A percentile compares a stretch with the other conserved stretches of the same genome.
phyloP scores from a whole-genome alignment of 805 yeast genomes.

The Candida pseudoglaebosa region DNA sequence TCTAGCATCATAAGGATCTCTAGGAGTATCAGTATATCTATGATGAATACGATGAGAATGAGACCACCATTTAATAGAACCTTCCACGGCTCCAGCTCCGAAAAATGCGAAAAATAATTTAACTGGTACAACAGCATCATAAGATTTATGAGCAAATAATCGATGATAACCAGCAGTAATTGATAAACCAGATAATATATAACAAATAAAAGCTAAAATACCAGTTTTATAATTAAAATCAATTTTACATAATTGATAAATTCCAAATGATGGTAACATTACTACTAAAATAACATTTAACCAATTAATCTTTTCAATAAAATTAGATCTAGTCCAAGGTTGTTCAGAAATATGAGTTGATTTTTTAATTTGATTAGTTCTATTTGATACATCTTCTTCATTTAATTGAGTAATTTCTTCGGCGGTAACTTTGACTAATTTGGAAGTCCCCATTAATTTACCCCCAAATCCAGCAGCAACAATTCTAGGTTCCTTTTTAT shows the following conservation, averaged over 20 bases:
- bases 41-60: conserved; percentile 84
- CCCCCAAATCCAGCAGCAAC: conserved; percentile 80
- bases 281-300: conserved; percentile 63
- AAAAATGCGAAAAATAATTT: conserved; percentile 66
- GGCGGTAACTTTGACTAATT: conserved; percentile 63
- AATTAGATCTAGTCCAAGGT: conserved; percentile 71
- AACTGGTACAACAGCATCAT: conserved; percentile 57
- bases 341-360: conserved; percentile 65
- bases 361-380: conserved; percentile 35
- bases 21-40: conserved; percentile 75
- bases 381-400: conserved; percentile 37
- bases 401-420: conserved; percentile 48
- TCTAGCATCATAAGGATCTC: conserved; percentile 87
- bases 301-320: conserved; percentile 79
- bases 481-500: conserved; percentile 63
- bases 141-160: conserved; percentile 74
- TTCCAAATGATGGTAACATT: conserved; percentile 55
- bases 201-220: conserved; percentile 49
- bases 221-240: conserved; percentile 42
- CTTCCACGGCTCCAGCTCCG: conserved; percentile 82
- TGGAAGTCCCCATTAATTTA: conserved; percentile 75
- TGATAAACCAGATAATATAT: conserved; percentile 62
- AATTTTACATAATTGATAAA: conserved; percentile 44
- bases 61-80: conserved; percentile 88
- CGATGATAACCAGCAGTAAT: conserved; percentile 86